Base-by-base conservation (phyloP, 2,329 filamentous ascomycete genomes). In the Trichophyton mentagrophytes region DNA sequence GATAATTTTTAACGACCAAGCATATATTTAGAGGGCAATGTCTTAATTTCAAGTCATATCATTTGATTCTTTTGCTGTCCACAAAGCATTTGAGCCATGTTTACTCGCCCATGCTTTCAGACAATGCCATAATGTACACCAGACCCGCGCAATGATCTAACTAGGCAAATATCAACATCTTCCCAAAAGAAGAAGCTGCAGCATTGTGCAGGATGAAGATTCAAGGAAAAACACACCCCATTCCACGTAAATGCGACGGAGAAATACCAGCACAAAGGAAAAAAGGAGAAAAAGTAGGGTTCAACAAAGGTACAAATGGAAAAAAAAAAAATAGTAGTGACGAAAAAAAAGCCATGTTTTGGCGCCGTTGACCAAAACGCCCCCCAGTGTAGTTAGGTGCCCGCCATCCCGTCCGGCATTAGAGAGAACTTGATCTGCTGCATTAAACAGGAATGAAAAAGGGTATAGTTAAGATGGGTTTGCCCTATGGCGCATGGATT, bases 351-450 rank as follows among this genome's bases (percentile, higher is more conserved):
- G 51, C 30, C 51, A 11, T 55, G 51, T 55, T 55, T 33, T 55
- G 51, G 51, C 51, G 51, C 51, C 51, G 27, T 36, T 55, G 51
- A 55, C 51, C 51, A 36, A 55, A 36, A 55, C 51, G 51, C 51
- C 51, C 30, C 49, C 30, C 51, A 27, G 3, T 55, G 33, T 55
- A 55, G 30, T 55, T 55, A 20, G 20, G 36, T 55, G n/a, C 51
- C 51, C 51, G n/a, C 27, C 51, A 33, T 55, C 33, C 27, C 51
- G 8, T 55, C 51, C 51, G 51, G 51, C 51, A 36, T 36, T 55
- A 36, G 30, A 55, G 49, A n/a, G 51, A 17, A 55, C 8, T 38
- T 55, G 27, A 55, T 22, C 51, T 55, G 51, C 51, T 55, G 17
- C n/a, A 20, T 13, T n/a, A 55, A 55, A 51, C 44, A 47, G 40